Conservation (phyloP, 2,329 filamentous ascomycete genomes). For the Trichoderma aggressivum region DNA sequence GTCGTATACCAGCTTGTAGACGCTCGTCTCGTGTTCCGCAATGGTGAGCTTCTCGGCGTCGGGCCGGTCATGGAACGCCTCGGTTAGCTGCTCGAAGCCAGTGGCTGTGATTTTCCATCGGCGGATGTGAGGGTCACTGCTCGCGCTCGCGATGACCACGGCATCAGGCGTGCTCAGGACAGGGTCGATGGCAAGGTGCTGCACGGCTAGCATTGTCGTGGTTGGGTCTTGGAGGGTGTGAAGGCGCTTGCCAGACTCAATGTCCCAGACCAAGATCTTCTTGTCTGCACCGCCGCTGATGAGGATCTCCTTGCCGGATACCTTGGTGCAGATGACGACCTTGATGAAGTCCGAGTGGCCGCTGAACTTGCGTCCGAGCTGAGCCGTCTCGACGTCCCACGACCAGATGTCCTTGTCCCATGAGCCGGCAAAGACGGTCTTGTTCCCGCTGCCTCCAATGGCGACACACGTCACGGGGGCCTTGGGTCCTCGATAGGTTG, state of each 20-base stretch:
- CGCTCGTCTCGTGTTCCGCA: conserved; percentile 81
- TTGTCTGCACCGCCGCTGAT: conserved; percentile 76
- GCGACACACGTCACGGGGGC: conserved; percentile 78
- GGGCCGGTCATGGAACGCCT: conserved; percentile 41
- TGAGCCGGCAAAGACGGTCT: conserved; percentile 75
- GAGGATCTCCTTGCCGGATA: conserved; percentile 61
- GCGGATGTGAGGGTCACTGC: conserved; percentile 75
- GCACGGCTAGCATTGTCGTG: conserved; percentile 69
- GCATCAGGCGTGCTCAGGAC: conserved; percentile 48
- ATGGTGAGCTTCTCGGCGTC: conserved; percentile 52
- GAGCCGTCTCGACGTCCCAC: conserved; percentile 64
- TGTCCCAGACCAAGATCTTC: conserved; percentile 81
- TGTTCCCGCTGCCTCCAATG: conserved; percentile 54
- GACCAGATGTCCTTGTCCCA: conserved; percentile 95
- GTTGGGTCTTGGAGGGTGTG: conserved; percentile 75
- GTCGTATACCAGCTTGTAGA: conserved; percentile 78
- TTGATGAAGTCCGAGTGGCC: conserved; percentile 94
- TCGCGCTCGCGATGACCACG: conserved; percentile 70
- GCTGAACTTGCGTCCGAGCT: conserved; percentile 57
- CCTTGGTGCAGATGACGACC: conserved; percentile 60
- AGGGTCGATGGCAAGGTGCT: conserved; percentile 75
- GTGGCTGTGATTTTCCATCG: conserved; percentile 64
- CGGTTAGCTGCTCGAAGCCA: conserved; percentile 52
- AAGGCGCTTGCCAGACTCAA: conserved; percentile 62
- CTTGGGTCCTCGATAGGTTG: conserved; percentile 66